Evolutionary conservation across 2,329 filamentous ascomycete genomes (phyloP).

Genomic region (Colletotrichum sp.): DNA sequence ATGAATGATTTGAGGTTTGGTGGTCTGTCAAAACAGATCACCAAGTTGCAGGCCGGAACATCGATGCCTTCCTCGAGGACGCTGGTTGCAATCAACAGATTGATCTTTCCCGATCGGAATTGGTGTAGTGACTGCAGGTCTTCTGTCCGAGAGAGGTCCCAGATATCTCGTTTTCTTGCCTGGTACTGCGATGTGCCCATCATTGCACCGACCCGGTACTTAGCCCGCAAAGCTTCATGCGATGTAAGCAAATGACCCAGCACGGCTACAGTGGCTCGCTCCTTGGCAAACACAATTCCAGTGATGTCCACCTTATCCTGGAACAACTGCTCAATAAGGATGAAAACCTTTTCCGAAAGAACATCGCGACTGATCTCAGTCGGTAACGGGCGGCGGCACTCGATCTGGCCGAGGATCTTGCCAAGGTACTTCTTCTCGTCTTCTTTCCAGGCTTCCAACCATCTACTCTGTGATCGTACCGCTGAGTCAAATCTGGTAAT

Average conservation of each 20-base stretch:
- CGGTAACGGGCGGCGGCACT: conserved; percentile 24
- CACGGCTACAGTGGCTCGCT: conserved; percentile 65
- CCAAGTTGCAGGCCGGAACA: conserved; percentile 66
- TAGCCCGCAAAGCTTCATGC: conserved; percentile 51
- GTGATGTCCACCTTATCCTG: conserved; percentile 45
- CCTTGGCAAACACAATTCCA: conserved; percentile 72
- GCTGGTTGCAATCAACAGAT: conserved; percentile 66
- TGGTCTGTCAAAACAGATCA: conserved; percentile 61
- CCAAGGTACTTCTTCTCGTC: conserved; percentile 63
- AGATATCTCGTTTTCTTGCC: conserved; percentile 43
- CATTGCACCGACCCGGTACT: conserved; percentile 57
- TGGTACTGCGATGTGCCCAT: conserved; percentile 54
- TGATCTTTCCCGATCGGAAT: conserved; percentile 60
- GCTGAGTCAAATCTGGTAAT: conserved; percentile 38
- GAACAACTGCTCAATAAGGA: conserved; percentile 58
- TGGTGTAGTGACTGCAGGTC: conserved; percentile 41
- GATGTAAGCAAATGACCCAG: conserved; percentile 61
- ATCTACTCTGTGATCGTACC: conserved; percentile 24
- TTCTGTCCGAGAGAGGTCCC: conserved; percentile 35
- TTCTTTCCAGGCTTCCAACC: conserved; percentile 45
- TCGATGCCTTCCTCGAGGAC: conserved; percentile 74
- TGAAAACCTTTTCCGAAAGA: conserved; percentile 62
- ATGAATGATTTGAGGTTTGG: conserved; percentile 61
- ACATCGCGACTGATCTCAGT: conserved; percentile 24
- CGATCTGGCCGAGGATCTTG: conserved; percentile 45